Evolutionary conservation across 2,329 filamentous ascomycete genomes (phyloP), one percentile per base, ranked within the genome.

Genomic region (Elsinoe fawcettii): DNA sequence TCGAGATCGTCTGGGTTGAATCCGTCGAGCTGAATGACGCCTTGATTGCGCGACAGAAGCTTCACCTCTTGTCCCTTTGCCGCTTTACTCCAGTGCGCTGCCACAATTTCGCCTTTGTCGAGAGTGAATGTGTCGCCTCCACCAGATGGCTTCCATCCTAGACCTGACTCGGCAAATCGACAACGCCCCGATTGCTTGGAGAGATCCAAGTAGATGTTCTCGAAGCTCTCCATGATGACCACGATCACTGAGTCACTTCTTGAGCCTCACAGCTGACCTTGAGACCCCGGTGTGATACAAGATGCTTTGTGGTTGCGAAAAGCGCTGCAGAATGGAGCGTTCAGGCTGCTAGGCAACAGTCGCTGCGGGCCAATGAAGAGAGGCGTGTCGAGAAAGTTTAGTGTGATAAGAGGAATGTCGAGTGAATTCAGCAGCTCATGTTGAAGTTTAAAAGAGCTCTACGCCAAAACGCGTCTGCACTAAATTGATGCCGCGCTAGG

Each of bases 181-280:
- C 91, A 96, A 76, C 92, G 93, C 64, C 93, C 93, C 59, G 85
- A 82, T 73, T 93, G 87, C 73, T 90, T 93, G 66, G 91, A 96
- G 60, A 99, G 82, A 72, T 99, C 92, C 66, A 99, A 84, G 74
- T 93, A 91, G 75, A 97, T 96, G 74, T 90, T 90, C 70, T 97
- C 92, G 75, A 99, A 99, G 70, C 87, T 93, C 83, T 99, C 93
- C 81, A 81, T 85, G 46, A 22, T 67, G 72, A 16, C 12, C 8
- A 22, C 20, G 8, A 11, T 20, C 12, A 18, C 46, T 34, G n/a
- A 34, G 27, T 25, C 23, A 25, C 41, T 18, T 46, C 2, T 32
- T 12, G 25, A 18, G 20, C 9, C 27, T 51, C 27, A 5, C 25
- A 51, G n/a, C 47, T 32, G 23, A 27, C 25, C 47, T 20, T 11